phyloP scores from a whole-genome alignment of 345 rosid genomes.

The Linum trigynum region DNA sequence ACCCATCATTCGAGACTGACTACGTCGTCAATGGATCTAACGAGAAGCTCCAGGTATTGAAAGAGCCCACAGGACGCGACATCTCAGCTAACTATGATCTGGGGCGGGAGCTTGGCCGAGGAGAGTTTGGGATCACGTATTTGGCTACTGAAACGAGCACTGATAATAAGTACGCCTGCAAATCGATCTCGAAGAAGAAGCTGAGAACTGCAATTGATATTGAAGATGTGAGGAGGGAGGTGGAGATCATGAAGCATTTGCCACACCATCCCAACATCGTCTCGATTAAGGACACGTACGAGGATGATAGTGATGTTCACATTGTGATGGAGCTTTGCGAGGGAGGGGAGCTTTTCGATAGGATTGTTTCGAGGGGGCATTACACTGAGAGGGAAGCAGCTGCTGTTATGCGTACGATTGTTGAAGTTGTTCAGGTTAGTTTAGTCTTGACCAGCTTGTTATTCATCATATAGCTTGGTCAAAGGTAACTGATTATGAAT shows the following conservation, averaged over 20 bases:
- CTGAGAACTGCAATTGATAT: conserved; percentile 76
- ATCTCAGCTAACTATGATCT: conserved; percentile 48
- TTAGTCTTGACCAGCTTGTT: background rate
- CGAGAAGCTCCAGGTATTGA: conserved; percentile 52
- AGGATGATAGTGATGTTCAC: conserved; percentile 78
- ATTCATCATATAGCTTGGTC: too few species aligned
- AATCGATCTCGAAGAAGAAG: conserved; percentile 85
- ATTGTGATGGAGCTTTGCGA: conserved; percentile 90
- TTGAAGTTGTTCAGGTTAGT: conserved; percentile 86
- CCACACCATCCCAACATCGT: conserved; percentile 70
- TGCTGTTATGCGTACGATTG: conserved; percentile 61
- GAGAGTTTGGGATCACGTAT: conserved; percentile 81
- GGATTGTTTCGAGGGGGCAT: conserved; percentile 83
- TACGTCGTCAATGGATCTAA: conserved; percentile 36
- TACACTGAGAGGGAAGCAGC: conserved; percentile 89
- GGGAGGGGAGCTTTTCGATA: conserved; percentile 85
- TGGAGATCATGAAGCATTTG: conserved; percentile 78
- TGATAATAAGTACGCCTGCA: conserved; percentile 64
- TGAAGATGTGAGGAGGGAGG: conserved; percentile 90
- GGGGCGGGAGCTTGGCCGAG: conserved; percentile 81
- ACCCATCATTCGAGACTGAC: conserved; percentile 44
- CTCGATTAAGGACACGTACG: conserved; percentile 54
- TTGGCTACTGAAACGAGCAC: conserved; percentile 51
- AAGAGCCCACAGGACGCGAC: conserved; percentile 57
- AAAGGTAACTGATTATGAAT: background rate